Evolutionary conservation across 306 rosid genomes (phyloP), one percentile per base, ranked within the genome.

Genomic region (Biancaea sappan): DNA sequence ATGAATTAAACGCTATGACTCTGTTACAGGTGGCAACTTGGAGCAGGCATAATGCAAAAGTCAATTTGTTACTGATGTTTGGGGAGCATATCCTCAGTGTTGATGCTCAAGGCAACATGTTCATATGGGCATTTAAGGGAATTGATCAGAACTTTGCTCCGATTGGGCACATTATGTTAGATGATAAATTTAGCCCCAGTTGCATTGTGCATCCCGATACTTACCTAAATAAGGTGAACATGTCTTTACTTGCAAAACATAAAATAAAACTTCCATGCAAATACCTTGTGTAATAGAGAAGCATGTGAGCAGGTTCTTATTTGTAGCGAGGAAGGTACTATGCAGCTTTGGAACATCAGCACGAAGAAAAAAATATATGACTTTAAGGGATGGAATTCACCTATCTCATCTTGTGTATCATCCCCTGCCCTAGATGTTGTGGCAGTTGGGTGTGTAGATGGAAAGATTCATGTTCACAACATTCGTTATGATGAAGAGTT

Each of bases 301-400:
- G 64, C 75, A 40, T 80, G 65, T 68, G 25, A 64, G 41, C 90
- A 94, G 98, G 87, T 91, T 66, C 81, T 94, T 73, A 75, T 94
- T 85, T 97, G 96, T 84, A 89, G 94, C 60, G 91, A 90, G 61
- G 89, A 89, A 83, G 98, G 98, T 56, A 48, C 88, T 67, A 74
- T 94, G 75, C 95, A 94, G 81, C 96, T 91, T 85, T 94, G 98
- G 98, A 94, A 94, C 78, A 78, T 94, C 61, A 94, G 90, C 81
- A 84, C 97, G 15, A 81, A 83, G 90, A 94, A 90, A 82, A 88
- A 78, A 47, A 80, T 94, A 34, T 94, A 72, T 40, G 97, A 94
- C 78, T 94, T 94, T 72, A 91, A 86, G 79, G 97, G 98, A 65
- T 94, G 98, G 98, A 80, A 85, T 65, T 91, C 98, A 32, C 80